phyloP scores from a whole-genome alignment of 495 filamentous ascomycete genomes.

The Penicillium canariense region DNA sequence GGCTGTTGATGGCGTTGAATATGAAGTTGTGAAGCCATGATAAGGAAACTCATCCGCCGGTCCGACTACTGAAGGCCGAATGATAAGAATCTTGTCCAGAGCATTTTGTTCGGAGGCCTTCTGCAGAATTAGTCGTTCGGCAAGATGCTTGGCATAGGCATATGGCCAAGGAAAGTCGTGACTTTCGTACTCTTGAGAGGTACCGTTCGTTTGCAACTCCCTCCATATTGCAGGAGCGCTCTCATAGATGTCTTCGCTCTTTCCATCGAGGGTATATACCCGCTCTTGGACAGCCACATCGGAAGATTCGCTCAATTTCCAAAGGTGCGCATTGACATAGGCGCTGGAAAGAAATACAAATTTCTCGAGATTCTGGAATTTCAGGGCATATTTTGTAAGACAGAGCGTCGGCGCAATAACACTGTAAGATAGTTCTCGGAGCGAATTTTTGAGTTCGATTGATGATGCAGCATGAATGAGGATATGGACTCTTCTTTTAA shows the following conservation, averaged over 20 bases:
- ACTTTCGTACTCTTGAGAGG: conserved; percentile 24
- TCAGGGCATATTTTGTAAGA: conserved; percentile 23
- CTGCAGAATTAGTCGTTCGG: conserved; percentile 19
- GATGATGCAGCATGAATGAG: conserved; percentile 23
- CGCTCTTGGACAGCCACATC: conserved; percentile 22
- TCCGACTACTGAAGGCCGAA: conserved; percentile 26
- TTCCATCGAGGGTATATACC: conserved; percentile 18
- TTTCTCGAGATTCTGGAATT: conserved; percentile 26
- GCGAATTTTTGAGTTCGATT: conserved; percentile 19
- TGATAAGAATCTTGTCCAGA: conserved; percentile 24
- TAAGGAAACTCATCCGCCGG: conserved; percentile 24
- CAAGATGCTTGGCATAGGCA: conserved; percentile 26
- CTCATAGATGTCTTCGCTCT: conserved; percentile 9
- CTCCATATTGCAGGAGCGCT: conserved; percentile 19
- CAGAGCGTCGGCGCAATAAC: conserved; percentile 25
- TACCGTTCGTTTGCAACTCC: conserved; percentile 17
- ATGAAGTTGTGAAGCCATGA: conserved; percentile 20
- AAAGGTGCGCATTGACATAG: conserved; percentile 25
- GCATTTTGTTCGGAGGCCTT: conserved; percentile 19
- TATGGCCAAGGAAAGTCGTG: conserved; percentile 31
- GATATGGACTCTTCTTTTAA: conserved; percentile 25
- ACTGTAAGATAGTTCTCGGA: conserved; percentile 24
- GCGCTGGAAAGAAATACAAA: conserved; percentile 25
- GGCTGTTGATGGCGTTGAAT: conserved; percentile 20
- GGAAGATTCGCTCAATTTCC: conserved; percentile 16